Evolutionary conservation across 306 rosid genomes (phyloP).

Genomic region (Dryas drummondii): DNA sequence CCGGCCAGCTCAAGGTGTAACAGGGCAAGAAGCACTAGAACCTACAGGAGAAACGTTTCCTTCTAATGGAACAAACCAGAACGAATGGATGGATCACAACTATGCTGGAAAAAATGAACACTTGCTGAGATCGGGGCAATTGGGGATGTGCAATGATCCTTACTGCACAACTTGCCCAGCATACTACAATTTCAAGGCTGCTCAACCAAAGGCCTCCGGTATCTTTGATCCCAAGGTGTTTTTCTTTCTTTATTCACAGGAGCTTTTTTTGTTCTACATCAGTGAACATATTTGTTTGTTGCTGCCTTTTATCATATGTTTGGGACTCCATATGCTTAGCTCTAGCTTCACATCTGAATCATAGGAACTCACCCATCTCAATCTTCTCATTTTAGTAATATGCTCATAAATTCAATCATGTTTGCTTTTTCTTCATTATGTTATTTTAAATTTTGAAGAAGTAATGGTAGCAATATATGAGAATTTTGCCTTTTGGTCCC

Average conservation of each 20-base stretch:
- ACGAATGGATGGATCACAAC: slow-evolving; percentile 40
- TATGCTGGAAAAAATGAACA: slow-evolving; percentile 55
- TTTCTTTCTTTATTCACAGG: slow-evolving; percentile 29
- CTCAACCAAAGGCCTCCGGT: slow-evolving; percentile 43
- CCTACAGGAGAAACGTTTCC: slow-evolving; percentile 36
- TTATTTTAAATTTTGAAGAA: neutral
- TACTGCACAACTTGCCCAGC: slow-evolving; percentile 90
- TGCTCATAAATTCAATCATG: neutral
- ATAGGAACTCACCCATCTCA: neutral
- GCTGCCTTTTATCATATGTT: slow-evolving; percentile 15
- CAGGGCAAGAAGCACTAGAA: slow-evolving; percentile 37
- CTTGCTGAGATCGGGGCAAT: slow-evolving; percentile 77
- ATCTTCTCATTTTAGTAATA: neutral
- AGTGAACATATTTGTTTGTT: neutral
- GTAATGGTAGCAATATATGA: neutral
- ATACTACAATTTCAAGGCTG: slow-evolving; percentile 40
- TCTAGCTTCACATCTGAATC: too few species aligned
- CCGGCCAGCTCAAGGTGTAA: slow-evolving; percentile 21
- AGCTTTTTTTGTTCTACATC: neutral
- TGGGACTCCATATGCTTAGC: neutral
- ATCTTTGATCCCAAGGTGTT: slow-evolving; percentile 59
- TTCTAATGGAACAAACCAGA: slow-evolving; percentile 25
- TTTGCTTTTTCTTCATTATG: neutral
- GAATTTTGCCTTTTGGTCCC: neutral
- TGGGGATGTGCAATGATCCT: slow-evolving; percentile 92